Evolutionary conservation across 371 early-diverging fungal genomes (phyloP).

Genomic region (Rhizopus arrhizus): DNA sequence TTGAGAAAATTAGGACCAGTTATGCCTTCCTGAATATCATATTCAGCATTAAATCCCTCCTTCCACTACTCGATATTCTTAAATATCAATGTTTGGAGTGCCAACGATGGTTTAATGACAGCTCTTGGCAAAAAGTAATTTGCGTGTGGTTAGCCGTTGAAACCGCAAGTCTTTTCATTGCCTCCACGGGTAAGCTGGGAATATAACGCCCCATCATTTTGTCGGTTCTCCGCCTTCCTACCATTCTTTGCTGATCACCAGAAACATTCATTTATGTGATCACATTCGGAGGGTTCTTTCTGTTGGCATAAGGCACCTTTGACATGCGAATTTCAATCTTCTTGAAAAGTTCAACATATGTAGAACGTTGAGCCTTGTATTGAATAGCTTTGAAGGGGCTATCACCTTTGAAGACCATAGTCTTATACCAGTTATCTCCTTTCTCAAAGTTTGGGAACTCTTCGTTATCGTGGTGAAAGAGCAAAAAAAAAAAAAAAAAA

Average conservation of each 20-base stretch:
- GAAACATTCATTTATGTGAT: slow-evolving; percentile 11
- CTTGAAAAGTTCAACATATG: slow-evolving; percentile 3
- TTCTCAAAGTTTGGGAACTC: too few relatives aligned
- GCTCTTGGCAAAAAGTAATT: background rate
- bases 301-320: slow-evolving; percentile 10
- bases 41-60: background rate
- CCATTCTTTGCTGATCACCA: slow-evolving; percentile 10
- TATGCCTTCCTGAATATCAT: slow-evolving; percentile 9
- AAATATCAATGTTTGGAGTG: slow-evolving; percentile 3
- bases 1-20: slow-evolving; percentile 15
- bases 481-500: too few relatives aligned
- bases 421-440: too few relatives aligned
- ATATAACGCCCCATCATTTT: slow-evolving; percentile 14
- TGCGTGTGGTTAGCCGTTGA: too few relatives aligned
- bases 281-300: slow-evolving; percentile 13
- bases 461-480: too few relatives aligned
- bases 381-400: background rate
- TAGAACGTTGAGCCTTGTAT: background rate
- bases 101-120: background rate
- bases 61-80: slow-evolving; percentile 11
- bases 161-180: background rate
- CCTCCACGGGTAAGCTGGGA: slow-evolving; percentile 13
- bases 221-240: slow-evolving; percentile 15
- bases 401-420: too few relatives aligned
- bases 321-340: slow-evolving; percentile 2